Evolutionary conservation across 257 asterid species (phyloP), one percentile per base, ranked within the genome.

Genomic region (Buddleja alternifolia): DNA sequence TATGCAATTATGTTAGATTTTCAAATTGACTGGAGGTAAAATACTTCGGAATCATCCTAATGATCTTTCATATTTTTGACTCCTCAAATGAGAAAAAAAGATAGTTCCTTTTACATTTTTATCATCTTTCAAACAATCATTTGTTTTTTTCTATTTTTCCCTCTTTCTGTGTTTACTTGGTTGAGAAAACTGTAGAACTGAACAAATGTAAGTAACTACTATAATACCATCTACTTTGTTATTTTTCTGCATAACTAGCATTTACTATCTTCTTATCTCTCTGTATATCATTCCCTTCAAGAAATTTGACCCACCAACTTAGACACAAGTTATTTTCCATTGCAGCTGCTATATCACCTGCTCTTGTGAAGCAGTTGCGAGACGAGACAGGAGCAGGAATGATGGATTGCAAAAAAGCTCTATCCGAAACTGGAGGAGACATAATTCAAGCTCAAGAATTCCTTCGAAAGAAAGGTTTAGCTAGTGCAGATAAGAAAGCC

Each of bases 331-430:
- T n/a, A n/a, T n/a, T n/a, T 5, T 29, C 5, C 3, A 29, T 29
- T 29, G 94, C 92, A 64, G 55, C 83, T 77, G 58, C 82, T 65
- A 82, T 94, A 84, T 84, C 98, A 52, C 92, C 98, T 42, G 92
- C 85, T 52, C 92, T 89, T 39, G 99, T 94, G 81, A 94, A 94
- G 86, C 93, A 91, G 80, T 63, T 91, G 75, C 97, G 97, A 20
- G 96, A 89, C 63, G 98, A 94, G 80, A 87, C 97, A 7, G 96
- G 97, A 72, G 96, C 99, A 67, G 99, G 98, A 72, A 89, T 94
- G 97, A 94, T 94, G 99, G 97, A 94, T 51, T 94, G 99, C 75
- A 91, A 94, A 83, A 87, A 85, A 74, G 97, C 99, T 40, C 84
- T 91, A 20, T 75, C 90, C 23, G 97, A 91, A 83, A 76, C 93